Evolutionary conservation across 768 basidiomycete species (phyloP), one percentile per base, ranked within the genome.

Genomic region (Multifurca ochricompacta): DNA sequence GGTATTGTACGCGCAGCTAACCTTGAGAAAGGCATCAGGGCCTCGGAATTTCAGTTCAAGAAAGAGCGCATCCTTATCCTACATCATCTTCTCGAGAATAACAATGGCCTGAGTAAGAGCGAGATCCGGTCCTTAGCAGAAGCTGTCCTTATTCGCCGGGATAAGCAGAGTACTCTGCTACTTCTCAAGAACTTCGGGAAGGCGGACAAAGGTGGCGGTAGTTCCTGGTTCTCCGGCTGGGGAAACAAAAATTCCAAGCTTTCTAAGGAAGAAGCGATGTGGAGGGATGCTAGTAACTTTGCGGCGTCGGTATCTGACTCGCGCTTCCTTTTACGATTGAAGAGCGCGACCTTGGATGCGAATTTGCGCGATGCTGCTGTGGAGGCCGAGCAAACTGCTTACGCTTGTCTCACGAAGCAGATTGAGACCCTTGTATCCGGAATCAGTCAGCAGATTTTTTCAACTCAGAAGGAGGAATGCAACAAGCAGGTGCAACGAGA

Each of bases 381-480:
- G 2, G 45, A 53, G 6, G 48, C 37, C 3, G 32, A 53, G 35
- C 27, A 27, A 28, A 21, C 23, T 0, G 61, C 61, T 1, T 43
- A 31, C 8, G 6, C 32, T 16, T 45, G 54, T 35, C 48, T 65
- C 13, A 7, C n/a, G 13, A 32, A 27, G 6, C 19, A 9, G n/a
- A 16, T 63, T 16, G 35, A 50, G 0, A 42, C 35, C 3, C 45
- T 52, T 23, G 54, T 40, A 30, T 21, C 47, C 14, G 47, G 49
- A 0, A 34, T 54, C 1, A 14, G 51, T 0, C 18, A 23, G 1
- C 42, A 54, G n/a, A 54, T 59, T 2, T 28, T 42, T 10, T 4
- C 41, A 6, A 53, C 37, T 1, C 63, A 63, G 43, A 45, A 52
- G 13, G 51, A 32, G 0, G 59, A 50, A 4, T 55, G 50, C 25